These are phyloP conservation scores for Russula virescens DNA, from an alignment of 768 basidiomycete genomes.

Conservation along the genomic window DNA sequence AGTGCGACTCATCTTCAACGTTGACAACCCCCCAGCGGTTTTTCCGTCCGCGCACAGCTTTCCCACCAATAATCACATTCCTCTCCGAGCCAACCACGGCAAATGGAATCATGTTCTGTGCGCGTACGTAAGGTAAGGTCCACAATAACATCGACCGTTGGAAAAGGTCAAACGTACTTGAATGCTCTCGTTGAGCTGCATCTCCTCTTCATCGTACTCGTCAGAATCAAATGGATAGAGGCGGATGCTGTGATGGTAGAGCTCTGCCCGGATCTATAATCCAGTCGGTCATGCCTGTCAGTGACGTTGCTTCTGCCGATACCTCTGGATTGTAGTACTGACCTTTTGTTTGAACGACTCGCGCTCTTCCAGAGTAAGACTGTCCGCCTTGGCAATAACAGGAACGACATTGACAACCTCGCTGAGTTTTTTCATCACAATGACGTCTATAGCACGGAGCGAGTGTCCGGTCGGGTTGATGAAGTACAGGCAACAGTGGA, in stretches of 20 bases:
- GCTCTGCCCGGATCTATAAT: slow-evolving; percentile 82
- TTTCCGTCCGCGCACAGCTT: slow-evolving; percentile 91
- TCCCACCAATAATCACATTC: slow-evolving; percentile 93
- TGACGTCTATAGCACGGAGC: slow-evolving; percentile 92
- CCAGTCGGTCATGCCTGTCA: background rate
- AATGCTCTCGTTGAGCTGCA: slow-evolving; percentile 84
- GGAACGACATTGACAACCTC: slow-evolving; percentile 99
- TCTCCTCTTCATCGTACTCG: slow-evolving; percentile 90
- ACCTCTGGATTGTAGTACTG: slow-evolving; percentile 19
- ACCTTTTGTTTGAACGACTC: slow-evolving; percentile 91
- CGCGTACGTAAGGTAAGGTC: background rate
- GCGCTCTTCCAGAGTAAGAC: slow-evolving; percentile 88
- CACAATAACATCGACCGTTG: background rate
- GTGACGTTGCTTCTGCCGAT: slow-evolving; percentile 15
- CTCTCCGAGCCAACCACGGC: slow-evolving; percentile 97
- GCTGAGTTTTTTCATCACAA: slow-evolving; percentile 98
- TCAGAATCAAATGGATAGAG: slow-evolving; percentile 97
- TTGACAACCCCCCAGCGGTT: slow-evolving; percentile 99
- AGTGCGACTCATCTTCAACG: slow-evolving; percentile 93
- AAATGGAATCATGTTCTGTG: slow-evolving; percentile 89
- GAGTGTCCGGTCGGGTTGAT: slow-evolving; percentile 99
- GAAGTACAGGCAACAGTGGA: slow-evolving; percentile 97
- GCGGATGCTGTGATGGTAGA: slow-evolving; percentile 87
- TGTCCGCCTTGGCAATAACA: slow-evolving; percentile 97
- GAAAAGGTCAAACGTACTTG: slow-evolving; percentile 49